Percentiles rank a stretch among this genome's conserved stretches.
Conservation (phyloP, 805 yeast species). For the Lipomyces orientalis region DNA sequence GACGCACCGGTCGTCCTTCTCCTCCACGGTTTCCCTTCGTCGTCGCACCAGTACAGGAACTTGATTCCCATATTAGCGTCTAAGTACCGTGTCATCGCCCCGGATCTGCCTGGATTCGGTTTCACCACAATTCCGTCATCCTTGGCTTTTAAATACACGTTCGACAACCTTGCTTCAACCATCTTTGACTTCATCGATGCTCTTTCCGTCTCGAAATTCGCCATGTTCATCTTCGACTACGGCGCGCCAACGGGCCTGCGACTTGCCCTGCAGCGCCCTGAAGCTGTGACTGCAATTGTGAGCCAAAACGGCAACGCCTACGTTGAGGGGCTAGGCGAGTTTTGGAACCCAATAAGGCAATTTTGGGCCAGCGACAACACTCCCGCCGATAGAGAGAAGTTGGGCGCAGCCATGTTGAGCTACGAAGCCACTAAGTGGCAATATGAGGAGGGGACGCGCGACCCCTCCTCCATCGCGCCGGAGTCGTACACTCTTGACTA, state of each 20-base stretch:
- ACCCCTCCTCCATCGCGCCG: slow-evolving; percentile 46
- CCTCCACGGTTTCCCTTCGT: slow-evolving; percentile 55
- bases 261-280: slow-evolving; percentile 47
- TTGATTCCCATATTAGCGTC: slow-evolving; percentile 49
- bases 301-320: slow-evolving; percentile 55
- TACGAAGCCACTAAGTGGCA: slow-evolving; percentile 37
- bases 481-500: slow-evolving; percentile 46
- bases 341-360: slow-evolving; percentile 49
- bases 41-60: slow-evolving; percentile 50
- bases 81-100: slow-evolving; percentile 51
- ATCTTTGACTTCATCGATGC: slow-evolving; percentile 45
- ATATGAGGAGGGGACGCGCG: slow-evolving; percentile 46
- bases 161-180: slow-evolving; percentile 46
- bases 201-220: slow-evolving; percentile 43
- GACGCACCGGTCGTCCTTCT: slow-evolving; percentile 47
- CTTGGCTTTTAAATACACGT: slow-evolving; percentile 43
- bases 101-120: slow-evolving; percentile 55
- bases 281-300: slow-evolving; percentile 45
- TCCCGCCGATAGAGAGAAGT: background rate
- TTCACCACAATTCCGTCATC: slow-evolving; percentile 45
- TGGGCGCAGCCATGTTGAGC: background rate
- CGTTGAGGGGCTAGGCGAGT: slow-evolving; percentile 50
- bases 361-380: slow-evolving; percentile 45
- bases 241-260: slow-evolving; percentile 54
- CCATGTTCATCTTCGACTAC: slow-evolving; percentile 52